Evolutionary conservation across 2,329 filamentous ascomycete species (phyloP), one percentile per base, ranked within the genome.

Genomic region (Pseudogymnoascus sp.): DNA sequence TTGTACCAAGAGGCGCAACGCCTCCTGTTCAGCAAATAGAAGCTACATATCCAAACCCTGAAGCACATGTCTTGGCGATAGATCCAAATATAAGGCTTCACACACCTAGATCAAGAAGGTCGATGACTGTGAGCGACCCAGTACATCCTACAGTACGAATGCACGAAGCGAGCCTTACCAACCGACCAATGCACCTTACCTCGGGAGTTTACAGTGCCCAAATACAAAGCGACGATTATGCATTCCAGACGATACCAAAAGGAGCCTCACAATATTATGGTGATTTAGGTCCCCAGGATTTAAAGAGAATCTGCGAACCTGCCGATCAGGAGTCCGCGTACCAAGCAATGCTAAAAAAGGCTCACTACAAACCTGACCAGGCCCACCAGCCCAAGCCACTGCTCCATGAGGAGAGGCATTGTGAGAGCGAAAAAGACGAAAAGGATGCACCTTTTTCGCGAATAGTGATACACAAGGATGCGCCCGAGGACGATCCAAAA

Each of bases 301-400:
- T n/a, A 17, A 15, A 33, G 15, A 7, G 11, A 29, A 33, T 35
- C 17, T 15, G 11, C 17, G 9, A 56, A 35, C 29, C n/a, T 33
- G 6, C 29, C 6, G 50, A 56, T 17, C 35, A n/a, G 11, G 59
- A 60, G 33, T 40, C 35, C 5, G 59, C 33, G 23, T 60, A 60
- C 29, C 59, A 60, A 40, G 33, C 59, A 17, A 60, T 60, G 35
- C 59, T 60, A 17, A 60, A 11, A 31, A 60, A 60, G 35, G 59
- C 59, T 31, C 38, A 60, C 35, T 56, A 56, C 50, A 56, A 56
- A 56, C 50, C 26, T 56, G 17, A 33, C 15, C 50, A 53, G 15
- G 6, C 11, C n/a, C 11, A n/a, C 17, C 50, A 21, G 5, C 10
- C 29, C n/a, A 56, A 33, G 29, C n/a, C 11, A 7, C 50, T 35